Evolutionary conservation across 208 protist species (phyloP).

Genomic region (Leptomonas pyrrhocoris): DNA sequence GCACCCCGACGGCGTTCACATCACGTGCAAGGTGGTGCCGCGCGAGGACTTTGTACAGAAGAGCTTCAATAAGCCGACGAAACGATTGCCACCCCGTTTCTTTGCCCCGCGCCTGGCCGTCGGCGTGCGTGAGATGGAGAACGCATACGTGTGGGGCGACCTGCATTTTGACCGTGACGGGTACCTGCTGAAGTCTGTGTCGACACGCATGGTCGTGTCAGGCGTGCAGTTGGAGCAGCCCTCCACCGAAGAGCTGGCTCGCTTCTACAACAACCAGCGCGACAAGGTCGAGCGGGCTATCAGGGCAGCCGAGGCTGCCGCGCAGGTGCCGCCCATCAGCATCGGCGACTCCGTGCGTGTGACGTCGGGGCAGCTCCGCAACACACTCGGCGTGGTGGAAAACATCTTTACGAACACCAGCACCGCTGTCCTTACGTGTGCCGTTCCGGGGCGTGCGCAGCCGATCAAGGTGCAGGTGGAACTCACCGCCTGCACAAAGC

Average conservation of each 20-base stretch:
- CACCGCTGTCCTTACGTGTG: conserved; percentile 68
- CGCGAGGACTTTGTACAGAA: conserved; percentile 89
- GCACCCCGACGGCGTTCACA: conserved; percentile 54
- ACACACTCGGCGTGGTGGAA: conserved; percentile 71
- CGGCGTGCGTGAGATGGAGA: conserved; percentile 56
- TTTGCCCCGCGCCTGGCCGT: conserved; percentile 76
- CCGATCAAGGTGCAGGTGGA: conserved; percentile 82
- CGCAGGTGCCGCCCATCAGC: conserved; percentile 32
- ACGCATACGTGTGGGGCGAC: conserved; percentile 82
- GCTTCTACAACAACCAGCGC: conserved; percentile 87
- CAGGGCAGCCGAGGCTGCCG: conserved; percentile 31
- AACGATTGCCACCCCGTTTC: conserved; percentile 68
- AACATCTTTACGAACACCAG: conserved; percentile 80
- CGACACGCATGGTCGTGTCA: conserved; percentile 66
- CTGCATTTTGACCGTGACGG: conserved; percentile 86
- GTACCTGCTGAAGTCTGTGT: conserved; percentile 83
- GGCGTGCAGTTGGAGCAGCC: conserved; percentile 74
- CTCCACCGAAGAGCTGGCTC: conserved; percentile 80
- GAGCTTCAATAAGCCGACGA: conserved; percentile 74
- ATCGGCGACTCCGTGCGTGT: conserved; percentile 84
- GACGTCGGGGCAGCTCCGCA: conserved; percentile 71
- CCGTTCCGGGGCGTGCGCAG: conserved; percentile 51
- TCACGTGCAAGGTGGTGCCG: conserved; percentile 83
- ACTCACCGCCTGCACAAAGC: conserved; percentile 74
- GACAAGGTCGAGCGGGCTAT: conserved; percentile 75